phyloP scores from a whole-genome alignment of 768 basidiomycete species.

The Lactarius deliciosus region DNA sequence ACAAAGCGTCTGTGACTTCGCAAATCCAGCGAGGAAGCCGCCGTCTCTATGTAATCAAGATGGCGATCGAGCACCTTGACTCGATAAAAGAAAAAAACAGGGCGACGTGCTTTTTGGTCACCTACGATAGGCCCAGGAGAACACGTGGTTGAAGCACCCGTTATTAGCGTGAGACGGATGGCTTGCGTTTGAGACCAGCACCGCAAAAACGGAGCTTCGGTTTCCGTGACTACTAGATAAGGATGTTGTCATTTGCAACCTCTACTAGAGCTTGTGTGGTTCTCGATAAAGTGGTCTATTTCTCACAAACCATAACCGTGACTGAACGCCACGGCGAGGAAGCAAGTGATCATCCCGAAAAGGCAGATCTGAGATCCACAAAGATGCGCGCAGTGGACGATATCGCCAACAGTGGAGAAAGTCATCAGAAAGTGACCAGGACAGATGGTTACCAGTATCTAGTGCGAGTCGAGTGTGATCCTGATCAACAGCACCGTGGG shows the following conservation, averaged over 20 bases:
- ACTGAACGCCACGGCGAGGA: not conserved
- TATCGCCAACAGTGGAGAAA: not conserved
- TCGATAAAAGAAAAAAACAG: not conserved
- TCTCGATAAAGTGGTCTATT: not conserved
- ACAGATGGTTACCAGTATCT: conserved; percentile 13
- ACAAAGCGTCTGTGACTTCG: not conserved
- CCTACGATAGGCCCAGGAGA: not conserved
- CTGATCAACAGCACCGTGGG: conserved; percentile 11
- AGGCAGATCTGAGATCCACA: not conserved
- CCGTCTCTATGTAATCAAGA: not conserved
- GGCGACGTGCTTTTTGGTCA: conserved; percentile 3
- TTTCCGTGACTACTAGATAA: not conserved
- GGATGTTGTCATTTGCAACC: not conserved
- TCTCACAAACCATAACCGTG: not conserved
- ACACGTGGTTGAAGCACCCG: not conserved
- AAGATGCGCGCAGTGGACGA: not conserved
- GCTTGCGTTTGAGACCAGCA: not conserved
- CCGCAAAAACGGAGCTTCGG: not conserved
- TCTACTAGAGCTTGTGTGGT: not conserved
- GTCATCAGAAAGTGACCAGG: not conserved
- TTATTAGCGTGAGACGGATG: conserved; percentile 6
- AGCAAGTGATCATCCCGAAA: not conserved
- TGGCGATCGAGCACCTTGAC: not conserved
- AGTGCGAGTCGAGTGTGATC: not conserved
- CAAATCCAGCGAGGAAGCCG: not conserved